Evolutionary conservation across 2,329 filamentous ascomycete genomes (phyloP), one percentile per base, ranked within the genome.

Genomic region (Colletotrichum spaethianum): DNA sequence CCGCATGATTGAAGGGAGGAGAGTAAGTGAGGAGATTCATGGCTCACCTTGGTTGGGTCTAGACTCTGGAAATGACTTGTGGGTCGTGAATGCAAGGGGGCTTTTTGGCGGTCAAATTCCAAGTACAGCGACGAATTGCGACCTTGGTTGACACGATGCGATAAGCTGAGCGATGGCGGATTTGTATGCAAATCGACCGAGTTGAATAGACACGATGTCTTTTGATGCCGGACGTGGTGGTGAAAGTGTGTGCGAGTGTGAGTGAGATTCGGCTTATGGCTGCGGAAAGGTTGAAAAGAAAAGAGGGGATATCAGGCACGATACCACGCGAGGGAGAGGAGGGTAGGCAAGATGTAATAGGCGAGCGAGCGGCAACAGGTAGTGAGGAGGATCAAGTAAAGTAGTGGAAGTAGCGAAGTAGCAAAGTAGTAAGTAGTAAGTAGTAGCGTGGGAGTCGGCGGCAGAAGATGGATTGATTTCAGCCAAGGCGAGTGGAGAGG

Each of bases 71-170:
- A 75, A 75, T 75, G 72, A 74, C 61, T 65, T 62, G 72, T 75
- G 73, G 73, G 73, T 73, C 73, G 73, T 69, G 61, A 48, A 72
- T 66, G 72, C 73, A 75, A 75, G 73, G 73, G 73, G 63, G 64
- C 26, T 53, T 64, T 65, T 72, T 67, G 64, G 42, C 62, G 72
- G 72, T 74, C 72, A 73, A 71, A 71, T 67, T 70, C 67, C 63
- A 62, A 61, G 44, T 61, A 60, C 33, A 55, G 55, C 59, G 62
- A 70, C 56, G 40, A 36, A 68, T 69, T 57, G 59, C 70, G 64
- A 68, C 57, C 53, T 67, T 42, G 63, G 40, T 40, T 4, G 23
- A 68, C n/a, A 33, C 46, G 36, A 55, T 44, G 64, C 46, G 46
- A 62, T 62, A 31, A n/a, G 46, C 20, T 36, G 26, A 44, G 50